Conservation (phyloP, 176 grass and related monocot genomes). For the Musa troglodytarum region DNA sequence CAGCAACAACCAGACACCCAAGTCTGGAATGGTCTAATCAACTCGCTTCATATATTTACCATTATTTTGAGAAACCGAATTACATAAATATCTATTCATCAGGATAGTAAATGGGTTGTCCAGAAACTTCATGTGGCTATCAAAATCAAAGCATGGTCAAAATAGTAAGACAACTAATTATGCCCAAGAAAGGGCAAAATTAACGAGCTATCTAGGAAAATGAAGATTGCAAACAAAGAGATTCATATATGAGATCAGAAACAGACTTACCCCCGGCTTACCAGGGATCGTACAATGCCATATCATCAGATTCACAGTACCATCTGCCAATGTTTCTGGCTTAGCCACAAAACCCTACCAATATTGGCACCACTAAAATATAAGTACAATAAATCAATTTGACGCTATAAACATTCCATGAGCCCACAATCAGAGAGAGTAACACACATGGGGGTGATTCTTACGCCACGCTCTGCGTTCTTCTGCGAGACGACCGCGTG, state of each 20-base stretch:
- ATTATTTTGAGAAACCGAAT: background rate
- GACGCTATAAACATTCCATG: background rate
- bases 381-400: background rate
- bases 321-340: constrained; percentile 73
- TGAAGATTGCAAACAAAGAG: background rate
- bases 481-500: constrained; percentile 78
- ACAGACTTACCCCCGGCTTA: constrained; percentile 73
- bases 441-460: constrained; percentile 86
- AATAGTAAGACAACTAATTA: background rate
- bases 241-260: background rate
- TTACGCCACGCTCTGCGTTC: constrained; percentile 93
- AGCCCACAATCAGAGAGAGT: background rate
- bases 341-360: constrained; percentile 83
- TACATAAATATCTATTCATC: background rate
- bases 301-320: constrained; percentile 72
- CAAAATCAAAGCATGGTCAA: background rate
- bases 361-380: background rate
- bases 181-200: background rate
- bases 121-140: background rate
- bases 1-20: background rate
- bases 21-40: background rate
- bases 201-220: background rate
- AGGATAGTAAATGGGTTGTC: background rate
- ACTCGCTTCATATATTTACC: background rate
- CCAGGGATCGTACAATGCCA: constrained; percentile 93